Percentiles rank a stretch among this genome's conserved stretches.
phyloP scores from a whole-genome alignment of 2,329 filamentous ascomycete species.

The Botrytis byssoidea region DNA sequence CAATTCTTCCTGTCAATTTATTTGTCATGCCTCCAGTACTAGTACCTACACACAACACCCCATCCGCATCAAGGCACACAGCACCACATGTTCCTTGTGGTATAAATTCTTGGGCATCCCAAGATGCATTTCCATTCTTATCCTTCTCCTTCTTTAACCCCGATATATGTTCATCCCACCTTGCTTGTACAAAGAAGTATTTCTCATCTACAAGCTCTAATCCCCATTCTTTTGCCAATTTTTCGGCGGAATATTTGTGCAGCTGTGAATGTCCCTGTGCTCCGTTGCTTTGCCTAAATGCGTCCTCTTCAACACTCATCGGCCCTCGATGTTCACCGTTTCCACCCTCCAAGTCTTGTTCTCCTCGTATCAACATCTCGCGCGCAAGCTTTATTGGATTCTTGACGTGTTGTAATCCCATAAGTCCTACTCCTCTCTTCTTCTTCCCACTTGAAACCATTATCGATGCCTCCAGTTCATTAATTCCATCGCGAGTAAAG shows the following conservation, averaged over 20 bases:
- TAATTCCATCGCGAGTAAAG: conserved; percentile 78
- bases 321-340: conserved; percentile 39
- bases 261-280: conserved; percentile 71
- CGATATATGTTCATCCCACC: conserved; percentile 74
- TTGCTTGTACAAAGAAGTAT: conserved; percentile 76
- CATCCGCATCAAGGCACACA: conserved; percentile 74
- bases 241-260: conserved; percentile 65
- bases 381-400: conserved; percentile 76
- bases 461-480: conserved; percentile 82
- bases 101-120: conserved; percentile 64
- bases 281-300: conserved; percentile 22
- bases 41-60: conserved; percentile 67
- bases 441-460: conserved; percentile 74
- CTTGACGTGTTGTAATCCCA: conserved; percentile 69
- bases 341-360: conserved; percentile 55
- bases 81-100: conserved; percentile 84
- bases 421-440: conserved; percentile 77
- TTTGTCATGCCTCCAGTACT: conserved; percentile 81
- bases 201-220: conserved; percentile 62
- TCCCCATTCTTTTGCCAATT: conserved; percentile 65
- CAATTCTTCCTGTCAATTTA: conserved; percentile 80
- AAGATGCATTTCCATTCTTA: conserved; percentile 48
- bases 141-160: conserved; percentile 52
- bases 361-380: conserved; percentile 66
- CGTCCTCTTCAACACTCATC: conserved; percentile 24